Conservation (phyloP, 345 rosid genomes). For the Brassica carinata region DNA sequence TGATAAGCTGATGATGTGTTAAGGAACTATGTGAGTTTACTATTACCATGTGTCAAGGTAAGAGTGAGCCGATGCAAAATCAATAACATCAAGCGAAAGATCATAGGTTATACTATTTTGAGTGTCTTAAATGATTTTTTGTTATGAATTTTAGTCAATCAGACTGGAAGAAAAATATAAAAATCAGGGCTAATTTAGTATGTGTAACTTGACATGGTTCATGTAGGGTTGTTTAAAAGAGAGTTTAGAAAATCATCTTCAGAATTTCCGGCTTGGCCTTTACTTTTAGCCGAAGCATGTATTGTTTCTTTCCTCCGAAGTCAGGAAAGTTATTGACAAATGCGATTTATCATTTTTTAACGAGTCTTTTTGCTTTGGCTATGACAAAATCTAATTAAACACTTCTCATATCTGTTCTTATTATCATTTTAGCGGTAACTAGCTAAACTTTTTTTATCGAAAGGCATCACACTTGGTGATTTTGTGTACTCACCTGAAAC, state of each 20-base stretch:
- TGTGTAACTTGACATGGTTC: conserved; percentile 34
- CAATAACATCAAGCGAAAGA: conserved; percentile 41
- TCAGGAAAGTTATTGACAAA: conserved; percentile 32
- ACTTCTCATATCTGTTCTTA: no score
- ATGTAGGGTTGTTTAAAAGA: conserved; percentile 29
- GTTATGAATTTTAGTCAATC: background rate
- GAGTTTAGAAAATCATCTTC: conserved; percentile 40
- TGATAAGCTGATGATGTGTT: background rate
- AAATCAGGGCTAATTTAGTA: background rate
- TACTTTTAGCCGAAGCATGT: conserved; percentile 33
- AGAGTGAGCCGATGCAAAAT: conserved; percentile 67
- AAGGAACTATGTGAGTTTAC: background rate
- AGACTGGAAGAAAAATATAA: background rate
- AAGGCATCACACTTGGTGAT: background rate
- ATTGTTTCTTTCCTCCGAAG: conserved; percentile 36
- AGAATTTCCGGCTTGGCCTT: conserved; percentile 20
- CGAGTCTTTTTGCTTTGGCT: conserved; percentile 36
- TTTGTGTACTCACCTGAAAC: conserved; percentile 18
- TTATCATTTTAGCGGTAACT: no score
- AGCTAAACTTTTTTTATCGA: no score
- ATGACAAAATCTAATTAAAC: background rate
- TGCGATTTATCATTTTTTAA: conserved; percentile 29
- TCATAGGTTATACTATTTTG: conserved; percentile 7
- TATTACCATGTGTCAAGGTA: conserved; percentile 72
- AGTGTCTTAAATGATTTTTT: background rate